Percentiles rank a stretch among this genome's conserved stretches.
These are phyloP conservation scores for Sphagnum contortum DNA, from an alignment of 225 moss, liverwort and hornwort species.

Conservation along the genomic window DNA sequence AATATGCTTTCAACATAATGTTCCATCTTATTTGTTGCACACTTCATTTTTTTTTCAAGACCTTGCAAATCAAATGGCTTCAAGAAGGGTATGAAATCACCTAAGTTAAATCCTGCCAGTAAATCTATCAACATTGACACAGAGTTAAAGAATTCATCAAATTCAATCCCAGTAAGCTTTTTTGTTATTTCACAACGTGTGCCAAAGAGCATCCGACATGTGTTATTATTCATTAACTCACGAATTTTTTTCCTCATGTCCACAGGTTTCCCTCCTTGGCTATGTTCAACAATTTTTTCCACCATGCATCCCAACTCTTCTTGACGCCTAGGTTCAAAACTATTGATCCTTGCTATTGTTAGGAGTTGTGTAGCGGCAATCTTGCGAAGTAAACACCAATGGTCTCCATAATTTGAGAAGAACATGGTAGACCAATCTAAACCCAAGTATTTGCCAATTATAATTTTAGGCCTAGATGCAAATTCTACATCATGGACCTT, in stretches of 20 bases:
- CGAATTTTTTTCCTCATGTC: background rate
- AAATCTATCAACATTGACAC: background rate
- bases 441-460: too few relatives aligned
- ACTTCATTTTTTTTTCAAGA: background rate
- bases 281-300: too few relatives aligned
- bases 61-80: slow-evolving; percentile 2
- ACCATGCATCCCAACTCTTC: too few relatives aligned
- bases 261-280: background rate
- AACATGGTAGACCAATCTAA: too few relatives aligned
- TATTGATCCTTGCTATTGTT: too few relatives aligned
- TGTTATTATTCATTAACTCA: background rate
- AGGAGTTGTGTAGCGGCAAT: too few relatives aligned
- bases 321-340: too few relatives aligned
- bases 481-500: too few relatives aligned
- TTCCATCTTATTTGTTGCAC: background rate
- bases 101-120: background rate
- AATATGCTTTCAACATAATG: background rate
- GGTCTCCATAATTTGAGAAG: too few relatives aligned
- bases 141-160: background rate
- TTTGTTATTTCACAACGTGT: background rate
- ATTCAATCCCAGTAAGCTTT: background rate
- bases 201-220: background rate
- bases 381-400: too few relatives aligned
- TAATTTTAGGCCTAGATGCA: too few relatives aligned
- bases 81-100: background rate